Evolutionary conservation across 352 stramenopile genomes (phyloP), one percentile per base, ranked within the genome.

Genomic region (Phytophthora ohioensis): DNA sequence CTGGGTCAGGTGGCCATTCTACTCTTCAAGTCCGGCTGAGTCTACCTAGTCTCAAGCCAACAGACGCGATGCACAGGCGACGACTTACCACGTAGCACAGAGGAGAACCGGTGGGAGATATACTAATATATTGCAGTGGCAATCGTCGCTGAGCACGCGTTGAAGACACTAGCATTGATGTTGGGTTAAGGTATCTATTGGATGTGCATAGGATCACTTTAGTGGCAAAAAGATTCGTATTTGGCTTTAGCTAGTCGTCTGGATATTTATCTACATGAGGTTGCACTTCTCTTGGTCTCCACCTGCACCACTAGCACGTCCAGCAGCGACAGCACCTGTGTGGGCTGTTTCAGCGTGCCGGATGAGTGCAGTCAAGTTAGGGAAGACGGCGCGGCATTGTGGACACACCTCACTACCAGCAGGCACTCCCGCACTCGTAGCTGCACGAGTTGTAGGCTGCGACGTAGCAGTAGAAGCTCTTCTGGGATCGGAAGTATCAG

Each of bases 1-100:
- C 78, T 98, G 58, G 94, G 94, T 13, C 94, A 98, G 68, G 91
- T 97, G 55, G 94, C 91, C 35, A 94, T 98, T 62, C 91, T 96
- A 60, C 81, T 98, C 56, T 98, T 98, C 79, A 99, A 98, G 93
- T 98, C 85, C 31, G 87, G 87, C 9, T 93, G 70, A 83, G 35
- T 12, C n/a, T 42, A 6, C 31, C 27, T 27, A 17, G 21, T 48
- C 31, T 45, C 9, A 45, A 27, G 27, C 48, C 10, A 46, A 39
- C 43, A 45, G 27, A 63, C n/a, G 42, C 30, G 39, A 60, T n/a
- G 30, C 45, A 32, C 49, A 57, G 15, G 32, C 11, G 45, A 68
- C 66, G 31, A 43, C 66, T 67, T 45, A 46, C 67, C 41, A 57
- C 34, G 36, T 60, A 68, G 68, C 52, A 66, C 30, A 49, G 43